A percentile compares a stretch with the other conserved stretches of the same genome.
phyloP scores from a whole-genome alignment of 148 eudicot genomes.

The Chenopodium berlandieri region DNA sequence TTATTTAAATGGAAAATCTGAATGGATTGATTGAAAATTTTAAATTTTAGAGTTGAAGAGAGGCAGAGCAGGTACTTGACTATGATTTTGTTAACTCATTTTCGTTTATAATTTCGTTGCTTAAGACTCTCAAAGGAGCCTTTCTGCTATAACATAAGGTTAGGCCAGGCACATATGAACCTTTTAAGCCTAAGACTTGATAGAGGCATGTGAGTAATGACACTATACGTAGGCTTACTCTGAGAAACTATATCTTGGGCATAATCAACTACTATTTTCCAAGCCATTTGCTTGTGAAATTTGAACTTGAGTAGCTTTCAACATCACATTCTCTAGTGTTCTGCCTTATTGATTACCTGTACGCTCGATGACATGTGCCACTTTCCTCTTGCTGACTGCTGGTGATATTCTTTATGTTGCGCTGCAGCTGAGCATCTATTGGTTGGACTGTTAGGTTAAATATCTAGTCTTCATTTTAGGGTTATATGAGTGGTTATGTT shows the following conservation, averaged over 20 bases:
- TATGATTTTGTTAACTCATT: background rate
- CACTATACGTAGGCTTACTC: background rate
- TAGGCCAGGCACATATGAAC: background rate
- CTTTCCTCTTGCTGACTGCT: background rate
- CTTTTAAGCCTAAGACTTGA: background rate
- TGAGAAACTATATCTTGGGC: background rate
- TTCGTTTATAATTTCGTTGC: background rate
- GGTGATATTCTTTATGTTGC: background rate
- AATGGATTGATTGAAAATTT: too few relatives aligned
- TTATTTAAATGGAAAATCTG: background rate
- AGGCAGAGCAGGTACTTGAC: background rate
- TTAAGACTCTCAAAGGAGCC: background rate
- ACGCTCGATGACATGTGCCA: background rate
- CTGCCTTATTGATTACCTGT: background rate
- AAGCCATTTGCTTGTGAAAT: background rate
- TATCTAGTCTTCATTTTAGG: background rate
- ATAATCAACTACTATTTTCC: background rate
- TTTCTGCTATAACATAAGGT: background rate
- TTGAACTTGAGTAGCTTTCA: background rate
- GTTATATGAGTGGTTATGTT: background rate
- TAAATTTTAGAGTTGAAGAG: background rate
- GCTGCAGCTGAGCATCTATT: background rate
- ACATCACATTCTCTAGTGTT: background rate
- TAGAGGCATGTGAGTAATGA: background rate
- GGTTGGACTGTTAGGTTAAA: background rate